Evolutionary conservation across 352 stramenopile genomes (phyloP), one percentile per base, ranked within the genome.

Genomic region (Pythium dissotocum): DNA sequence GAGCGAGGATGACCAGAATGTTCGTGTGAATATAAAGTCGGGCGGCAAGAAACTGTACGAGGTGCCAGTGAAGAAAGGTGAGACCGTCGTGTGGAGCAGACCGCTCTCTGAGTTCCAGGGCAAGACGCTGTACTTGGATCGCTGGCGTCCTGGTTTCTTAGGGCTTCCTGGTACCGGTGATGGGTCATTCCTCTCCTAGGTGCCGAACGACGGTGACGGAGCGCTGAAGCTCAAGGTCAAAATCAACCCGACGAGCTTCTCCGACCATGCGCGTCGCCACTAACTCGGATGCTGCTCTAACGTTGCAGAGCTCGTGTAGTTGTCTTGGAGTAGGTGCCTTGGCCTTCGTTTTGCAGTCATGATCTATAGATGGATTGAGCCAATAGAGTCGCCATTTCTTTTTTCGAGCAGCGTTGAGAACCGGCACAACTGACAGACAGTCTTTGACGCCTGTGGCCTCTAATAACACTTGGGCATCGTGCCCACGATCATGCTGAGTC

Each of bases 71-170:
- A 42, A 48, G 30, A 61, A 65, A 36, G 64, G 64, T 1, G 49
- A 61, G 40, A 71, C 56, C 6, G 57, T 61, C 18, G 55, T 54
- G 30, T 71, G 56, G 56, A 60, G 26, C 42, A 66, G 66, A 44
- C 60, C 52, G 16, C 36, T 71, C 8, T 44, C 40, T 16, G 42
- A 61, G 52, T 66, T 71, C 51, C 56, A 65, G 46, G 55, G 56
- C 1, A 70, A 63, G 36, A 70, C 63, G 8, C 26, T 88, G 58
- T 88, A 88, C 68, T 14, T 88, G 44, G 80, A 88, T 75, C 78
- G 82, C 12, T 90, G 82, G 82, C 82, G 82, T 14, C 72, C 78
- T 8, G 76, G 77, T 7, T 67, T 85, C 48, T 57, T 86, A 9
- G 73, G 75, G n/a, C 44, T 90, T 4, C 75, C 79, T 1, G 75